These are phyloP conservation scores for Rugosomyces carneus DNA, from an alignment of 1,284 basidiomycete species.

Conservation along the genomic window DNA sequence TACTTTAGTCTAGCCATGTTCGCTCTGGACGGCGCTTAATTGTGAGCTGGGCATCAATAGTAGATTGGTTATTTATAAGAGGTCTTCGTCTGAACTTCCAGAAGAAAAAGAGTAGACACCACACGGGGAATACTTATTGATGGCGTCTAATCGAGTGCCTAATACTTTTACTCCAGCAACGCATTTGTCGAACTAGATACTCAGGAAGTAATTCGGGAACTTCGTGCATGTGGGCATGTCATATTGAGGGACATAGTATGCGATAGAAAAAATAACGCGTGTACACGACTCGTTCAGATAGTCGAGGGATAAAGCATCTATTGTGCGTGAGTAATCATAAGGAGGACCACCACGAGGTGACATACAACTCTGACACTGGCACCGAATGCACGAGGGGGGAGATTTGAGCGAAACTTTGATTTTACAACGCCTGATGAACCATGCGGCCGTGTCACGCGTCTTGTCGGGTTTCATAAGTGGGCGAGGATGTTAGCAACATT, in stretches of 20 bases:
- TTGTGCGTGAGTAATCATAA: conserved; percentile 7
- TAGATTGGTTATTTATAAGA: too few relatives aligned
- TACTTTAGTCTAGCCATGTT: too few relatives aligned
- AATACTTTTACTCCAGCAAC: too few relatives aligned
- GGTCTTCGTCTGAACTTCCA: too few relatives aligned
- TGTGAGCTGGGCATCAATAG: too few relatives aligned
- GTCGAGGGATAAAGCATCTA: conserved; percentile 60
- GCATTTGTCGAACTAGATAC: not conserved
- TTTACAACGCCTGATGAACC: conserved; percentile 96
- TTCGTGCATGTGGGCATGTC: conserved; percentile 15
- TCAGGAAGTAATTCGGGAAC: not conserved
- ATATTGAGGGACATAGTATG: conserved; percentile 46
- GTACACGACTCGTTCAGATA: conserved; percentile 36
- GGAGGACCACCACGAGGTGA: conserved; percentile 10
- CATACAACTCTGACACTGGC: conserved; percentile 87
- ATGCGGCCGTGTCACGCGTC: conserved; percentile 89
- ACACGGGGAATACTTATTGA: too few relatives aligned
- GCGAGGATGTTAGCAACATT: not conserved
- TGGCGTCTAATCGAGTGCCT: too few relatives aligned
- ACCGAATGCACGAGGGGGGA: conserved; percentile 94
- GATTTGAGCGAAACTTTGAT: conserved; percentile 95
- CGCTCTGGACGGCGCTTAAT: too few relatives aligned
- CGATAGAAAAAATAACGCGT: conserved; percentile 30
- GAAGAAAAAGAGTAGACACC: too few relatives aligned
- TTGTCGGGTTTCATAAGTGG: conserved; percentile 22